A percentile compares a stretch with the other conserved stretches of the same genome.
phyloP scores from a whole-genome alignment of 1,139 yeast genomes.

The Ogataea hybrid region DNA sequence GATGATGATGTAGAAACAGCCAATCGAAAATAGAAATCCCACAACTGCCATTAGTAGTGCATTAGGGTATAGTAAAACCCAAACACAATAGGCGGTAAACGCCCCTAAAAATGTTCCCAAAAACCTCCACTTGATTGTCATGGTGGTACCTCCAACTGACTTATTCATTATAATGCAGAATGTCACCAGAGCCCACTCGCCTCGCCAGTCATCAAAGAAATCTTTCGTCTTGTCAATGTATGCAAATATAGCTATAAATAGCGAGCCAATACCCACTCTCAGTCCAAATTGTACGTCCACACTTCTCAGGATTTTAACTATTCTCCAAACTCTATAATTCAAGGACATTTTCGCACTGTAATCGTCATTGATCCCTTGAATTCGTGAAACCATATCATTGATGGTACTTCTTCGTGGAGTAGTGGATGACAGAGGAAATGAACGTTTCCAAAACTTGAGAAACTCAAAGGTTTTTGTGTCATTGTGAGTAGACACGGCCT shows the following conservation, averaged over 20 bases:
- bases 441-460: conserved; percentile 48
- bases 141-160: conserved; percentile 82
- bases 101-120: conserved; percentile 79
- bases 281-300: conserved; percentile 78
- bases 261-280: conserved; percentile 77
- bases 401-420: conserved; percentile 36
- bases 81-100: conserved; percentile 52
- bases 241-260: conserved; percentile 65
- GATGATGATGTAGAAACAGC: conserved; percentile 67
- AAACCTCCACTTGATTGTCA: conserved; percentile 75
- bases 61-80: conserved; percentile 60
- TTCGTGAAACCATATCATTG: conserved; percentile 47
- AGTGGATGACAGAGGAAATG: background rate
- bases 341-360: conserved; percentile 7
- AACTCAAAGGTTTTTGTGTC: conserved; percentile 44
- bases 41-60: conserved; percentile 50
- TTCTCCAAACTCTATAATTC: conserved; percentile 39
- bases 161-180: conserved; percentile 84
- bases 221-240: conserved; percentile 56
- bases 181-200: conserved; percentile 83
- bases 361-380: conserved; percentile 9
- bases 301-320: conserved; percentile 45
- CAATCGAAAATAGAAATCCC: conserved; percentile 60
- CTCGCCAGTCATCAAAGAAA: conserved; percentile 63
- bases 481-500: conserved; percentile 11